phyloP scores from a whole-genome alignment of 2,329 filamentous ascomycete genomes.

The Cadophora luteo-olivacea region DNA sequence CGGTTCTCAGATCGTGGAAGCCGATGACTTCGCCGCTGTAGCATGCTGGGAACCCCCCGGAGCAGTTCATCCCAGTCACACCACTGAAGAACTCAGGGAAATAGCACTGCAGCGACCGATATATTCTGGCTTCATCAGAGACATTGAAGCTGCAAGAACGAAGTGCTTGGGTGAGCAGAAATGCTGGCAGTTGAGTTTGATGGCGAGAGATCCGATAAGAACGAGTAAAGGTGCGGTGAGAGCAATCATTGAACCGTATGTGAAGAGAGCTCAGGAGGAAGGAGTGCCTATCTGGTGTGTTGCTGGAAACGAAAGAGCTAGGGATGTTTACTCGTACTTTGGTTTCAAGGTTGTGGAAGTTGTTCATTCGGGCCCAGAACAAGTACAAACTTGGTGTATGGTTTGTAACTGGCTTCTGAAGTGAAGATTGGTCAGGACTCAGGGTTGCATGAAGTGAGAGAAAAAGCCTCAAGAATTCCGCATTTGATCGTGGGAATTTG shows the following conservation, averaged over 20 bases:
- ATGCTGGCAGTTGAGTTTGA: conserved; percentile 20
- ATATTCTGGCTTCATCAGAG: conserved; percentile 13
- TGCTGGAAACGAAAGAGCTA: conserved; percentile 18
- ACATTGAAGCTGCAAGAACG: conserved; percentile 17
- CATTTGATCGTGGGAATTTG: too few species aligned
- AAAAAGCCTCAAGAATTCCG: too few species aligned
- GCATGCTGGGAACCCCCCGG: conserved; percentile 22
- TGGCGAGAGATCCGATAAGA: conserved; percentile 22
- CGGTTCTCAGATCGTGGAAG: conserved; percentile 21
- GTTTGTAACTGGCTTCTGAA: conserved; percentile 16
- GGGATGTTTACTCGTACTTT: conserved; percentile 22
- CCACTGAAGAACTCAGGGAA: conserved; percentile 14
- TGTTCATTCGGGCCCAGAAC: conserved; percentile 9
- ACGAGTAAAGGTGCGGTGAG: conserved; percentile 21
- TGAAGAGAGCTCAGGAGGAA: conserved; percentile 10
- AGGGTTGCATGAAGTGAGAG: not conserved
- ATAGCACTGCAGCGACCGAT: conserved; percentile 12
- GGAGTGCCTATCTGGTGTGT: conserved; percentile 17
- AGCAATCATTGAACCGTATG: conserved; percentile 11
- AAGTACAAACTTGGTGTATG: conserved; percentile 21
- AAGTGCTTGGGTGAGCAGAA: conserved; percentile 15
- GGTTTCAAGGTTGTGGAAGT: conserved; percentile 17
- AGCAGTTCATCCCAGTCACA: conserved; percentile 8
- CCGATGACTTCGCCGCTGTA: conserved; percentile 20
- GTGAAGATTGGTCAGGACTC: not conserved